phyloP scores from a whole-genome alignment of 164 flowering plant species.

The Santalum album region DNA sequence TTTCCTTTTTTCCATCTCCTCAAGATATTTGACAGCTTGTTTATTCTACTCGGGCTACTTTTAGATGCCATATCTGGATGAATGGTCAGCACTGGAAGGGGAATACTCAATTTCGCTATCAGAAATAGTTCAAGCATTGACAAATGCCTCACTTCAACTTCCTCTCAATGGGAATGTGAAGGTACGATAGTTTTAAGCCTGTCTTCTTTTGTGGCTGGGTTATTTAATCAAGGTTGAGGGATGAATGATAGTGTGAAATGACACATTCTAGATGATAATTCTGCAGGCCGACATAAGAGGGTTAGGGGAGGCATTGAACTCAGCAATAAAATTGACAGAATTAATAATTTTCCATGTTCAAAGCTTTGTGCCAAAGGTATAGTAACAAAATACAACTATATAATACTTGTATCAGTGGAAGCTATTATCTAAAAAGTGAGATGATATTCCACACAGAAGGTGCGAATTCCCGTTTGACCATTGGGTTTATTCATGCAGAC shows the following conservation, averaged over 20 bases:
- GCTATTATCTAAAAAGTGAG: not conserved
- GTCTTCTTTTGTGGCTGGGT: not conserved
- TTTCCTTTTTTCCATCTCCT: too few species aligned
- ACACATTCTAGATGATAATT: not conserved
- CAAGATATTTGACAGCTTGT: not conserved
- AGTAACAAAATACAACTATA: not conserved
- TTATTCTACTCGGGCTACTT: not conserved
- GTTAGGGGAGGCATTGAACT: slow-evolving; percentile 42
- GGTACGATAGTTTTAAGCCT: slow-evolving; percentile 26
- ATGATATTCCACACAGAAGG: too few species aligned
- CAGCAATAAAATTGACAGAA: slow-evolving; percentile 46
- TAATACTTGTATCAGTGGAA: not conserved
- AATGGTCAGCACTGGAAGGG: slow-evolving; percentile 57
- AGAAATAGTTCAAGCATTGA: slow-evolving; percentile 48
- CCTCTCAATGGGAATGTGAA: slow-evolving; percentile 47
- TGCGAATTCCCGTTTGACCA: not conserved
- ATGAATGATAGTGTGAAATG: not conserved
- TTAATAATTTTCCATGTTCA: slow-evolving; percentile 28
- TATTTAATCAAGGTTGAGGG: not conserved
- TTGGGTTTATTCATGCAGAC: slow-evolving; percentile 32
- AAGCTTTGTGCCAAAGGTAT: slow-evolving; percentile 50
- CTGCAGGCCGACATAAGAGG: slow-evolving; percentile 52
- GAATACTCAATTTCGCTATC: slow-evolving; percentile 49
- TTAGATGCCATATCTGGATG: slow-evolving; percentile 61
- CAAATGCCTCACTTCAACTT: slow-evolving; percentile 47